Evolutionary conservation across 2,329 filamentous ascomycete genomes (phyloP).

Genomic region (Teratosphaeria destructans): DNA sequence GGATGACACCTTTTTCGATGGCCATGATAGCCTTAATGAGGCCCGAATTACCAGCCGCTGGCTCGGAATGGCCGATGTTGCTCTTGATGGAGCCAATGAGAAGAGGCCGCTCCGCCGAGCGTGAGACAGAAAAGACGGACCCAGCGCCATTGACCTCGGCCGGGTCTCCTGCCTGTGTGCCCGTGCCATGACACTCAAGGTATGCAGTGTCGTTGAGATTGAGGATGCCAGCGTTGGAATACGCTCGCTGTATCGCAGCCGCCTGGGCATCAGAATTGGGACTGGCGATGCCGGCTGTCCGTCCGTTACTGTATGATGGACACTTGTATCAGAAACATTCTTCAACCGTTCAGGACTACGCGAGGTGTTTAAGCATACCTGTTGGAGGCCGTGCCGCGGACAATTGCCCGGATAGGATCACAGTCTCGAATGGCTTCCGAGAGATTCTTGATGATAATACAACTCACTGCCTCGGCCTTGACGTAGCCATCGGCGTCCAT

Average conservation of each 20-base stretch:
- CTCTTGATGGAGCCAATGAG: neutral
- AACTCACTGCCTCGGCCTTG: constrained; percentile 16
- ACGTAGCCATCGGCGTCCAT: constrained; percentile 15
- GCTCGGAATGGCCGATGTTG: neutral
- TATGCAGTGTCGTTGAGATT: neutral
- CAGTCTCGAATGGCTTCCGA: constrained; percentile 22
- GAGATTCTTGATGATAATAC: constrained; percentile 21
- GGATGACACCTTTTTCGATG: neutral
- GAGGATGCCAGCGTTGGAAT: neutral
- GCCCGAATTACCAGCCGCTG: neutral
- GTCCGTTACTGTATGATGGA: too few species aligned
- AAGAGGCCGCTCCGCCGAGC: neutral
- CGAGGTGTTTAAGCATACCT: neutral
- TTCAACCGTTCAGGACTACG: too few species aligned
- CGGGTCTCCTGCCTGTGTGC: neutral
- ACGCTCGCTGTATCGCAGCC: neutral
- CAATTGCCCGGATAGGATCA: constrained; percentile 20
- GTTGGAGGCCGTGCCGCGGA: constrained; percentile 3
- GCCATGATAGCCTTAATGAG: neutral
- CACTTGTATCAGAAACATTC: too few species aligned
- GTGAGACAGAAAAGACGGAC: neutral
- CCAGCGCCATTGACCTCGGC: neutral
- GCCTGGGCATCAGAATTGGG: constrained; percentile 3
- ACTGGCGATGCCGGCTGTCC: constrained; percentile 3
- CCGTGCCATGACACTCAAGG: neutral